Percentiles rank a stretch among this genome's conserved stretches.
These are phyloP conservation scores for Saccharum officinarum DNA, from an alignment of 176 grass and related monocot genomes.

Conservation along the genomic window DNA sequence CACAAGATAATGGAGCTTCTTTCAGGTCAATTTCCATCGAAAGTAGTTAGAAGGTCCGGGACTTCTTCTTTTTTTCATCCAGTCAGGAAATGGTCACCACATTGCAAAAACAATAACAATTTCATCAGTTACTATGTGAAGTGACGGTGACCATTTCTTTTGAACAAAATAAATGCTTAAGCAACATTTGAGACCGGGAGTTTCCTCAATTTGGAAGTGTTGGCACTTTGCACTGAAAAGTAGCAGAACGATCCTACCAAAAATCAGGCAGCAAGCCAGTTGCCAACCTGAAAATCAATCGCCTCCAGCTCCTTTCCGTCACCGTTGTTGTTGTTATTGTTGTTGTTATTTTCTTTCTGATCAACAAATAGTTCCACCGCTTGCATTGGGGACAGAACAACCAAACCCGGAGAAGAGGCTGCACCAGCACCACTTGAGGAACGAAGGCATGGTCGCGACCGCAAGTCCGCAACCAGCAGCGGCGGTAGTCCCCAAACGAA, in stretches of 20 bases:
- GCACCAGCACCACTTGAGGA: too few relatives aligned
- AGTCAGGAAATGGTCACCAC: background rate
- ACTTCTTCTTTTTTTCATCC: background rate
- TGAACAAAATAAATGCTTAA: background rate
- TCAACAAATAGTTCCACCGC: too few relatives aligned
- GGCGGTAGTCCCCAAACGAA: too few relatives aligned
- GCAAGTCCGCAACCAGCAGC: too few relatives aligned
- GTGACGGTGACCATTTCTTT: background rate
- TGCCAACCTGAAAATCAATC: background rate
- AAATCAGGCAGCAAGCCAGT: background rate
- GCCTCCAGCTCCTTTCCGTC: background rate
- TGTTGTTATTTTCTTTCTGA: too few relatives aligned
- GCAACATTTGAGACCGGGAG: background rate
- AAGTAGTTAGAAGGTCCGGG: background rate
- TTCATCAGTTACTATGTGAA: background rate
- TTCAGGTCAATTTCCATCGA: conserved; percentile 5
- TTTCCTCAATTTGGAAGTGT: background rate
- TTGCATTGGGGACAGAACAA: background rate
- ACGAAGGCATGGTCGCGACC: too few relatives aligned
- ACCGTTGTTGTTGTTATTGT: too few relatives aligned
- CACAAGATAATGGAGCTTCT: background rate
- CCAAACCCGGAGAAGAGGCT: too few relatives aligned
- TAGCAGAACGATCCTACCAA: background rate
- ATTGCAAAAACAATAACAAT: background rate
- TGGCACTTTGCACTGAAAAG: background rate